Evolutionary conservation across 2,329 filamentous ascomycete species (phyloP).

Genomic region (Rhinocladiella similis): DNA sequence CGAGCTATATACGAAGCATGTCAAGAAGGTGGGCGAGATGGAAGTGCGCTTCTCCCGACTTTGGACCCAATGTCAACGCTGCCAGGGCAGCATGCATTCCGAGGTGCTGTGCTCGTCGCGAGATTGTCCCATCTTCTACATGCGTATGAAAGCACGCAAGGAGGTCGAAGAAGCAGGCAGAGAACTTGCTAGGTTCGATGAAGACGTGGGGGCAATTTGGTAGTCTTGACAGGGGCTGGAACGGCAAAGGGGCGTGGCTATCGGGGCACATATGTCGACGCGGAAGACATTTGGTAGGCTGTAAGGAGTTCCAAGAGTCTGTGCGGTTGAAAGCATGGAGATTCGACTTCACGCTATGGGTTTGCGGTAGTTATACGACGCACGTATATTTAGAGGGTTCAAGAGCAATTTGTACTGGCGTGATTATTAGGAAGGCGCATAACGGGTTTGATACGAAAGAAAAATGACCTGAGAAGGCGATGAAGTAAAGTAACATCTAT

Average conservation of each 20-base stretch:
- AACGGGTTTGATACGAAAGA: too few relatives aligned
- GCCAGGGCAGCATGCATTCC: constrained; percentile 96
- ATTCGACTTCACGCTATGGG: neutral
- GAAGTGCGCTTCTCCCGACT: constrained; percentile 89
- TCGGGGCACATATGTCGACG: too few relatives aligned
- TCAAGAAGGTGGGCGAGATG: constrained; percentile 85
- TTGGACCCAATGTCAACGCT: constrained; percentile 98
- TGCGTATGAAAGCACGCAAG: constrained; percentile 99
- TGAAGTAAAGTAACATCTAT: too few relatives aligned
- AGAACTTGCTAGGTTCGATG: constrained; percentile 86
- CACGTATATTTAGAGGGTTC: too few relatives aligned
- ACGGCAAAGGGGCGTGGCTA: too few relatives aligned
- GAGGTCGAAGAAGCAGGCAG: constrained; percentile 93
- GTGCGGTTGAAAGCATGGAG: neutral
- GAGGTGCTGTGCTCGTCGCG: constrained; percentile 96
- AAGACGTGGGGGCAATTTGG: constrained; percentile 63
- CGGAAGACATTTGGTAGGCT: too few relatives aligned
- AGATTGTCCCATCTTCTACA: constrained; percentile 99
- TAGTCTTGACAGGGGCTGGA: constrained; percentile 1
- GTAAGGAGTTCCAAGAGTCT: too few relatives aligned
- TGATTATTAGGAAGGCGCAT: too few relatives aligned
- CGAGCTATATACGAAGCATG: constrained; percentile 89
- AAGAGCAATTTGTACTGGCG: too few relatives aligned
- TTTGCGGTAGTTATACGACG: neutral
- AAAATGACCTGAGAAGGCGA: too few relatives aligned